Base-by-base conservation (phyloP, 176 grass and related monocot genomes). In the Phyllostachys edulis region DNA sequence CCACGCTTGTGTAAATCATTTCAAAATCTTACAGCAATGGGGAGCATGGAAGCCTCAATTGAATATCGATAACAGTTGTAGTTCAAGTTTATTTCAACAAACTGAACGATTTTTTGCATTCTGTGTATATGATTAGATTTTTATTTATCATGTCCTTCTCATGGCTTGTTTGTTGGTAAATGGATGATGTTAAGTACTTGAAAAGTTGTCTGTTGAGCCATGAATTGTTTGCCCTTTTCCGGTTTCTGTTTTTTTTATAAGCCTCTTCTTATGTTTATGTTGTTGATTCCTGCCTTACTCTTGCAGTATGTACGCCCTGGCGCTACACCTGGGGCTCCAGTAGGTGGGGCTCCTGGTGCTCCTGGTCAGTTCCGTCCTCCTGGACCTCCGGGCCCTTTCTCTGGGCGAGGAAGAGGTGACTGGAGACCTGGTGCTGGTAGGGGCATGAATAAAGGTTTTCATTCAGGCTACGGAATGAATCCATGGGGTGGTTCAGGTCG, bases 221-320 rank as follows among this genome's bases (percentile, higher is more conserved):
- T 67, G 49, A 73, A 59, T 4, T 6, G 5, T 74, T 87, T 67
- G 68, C 29, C 21, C 5, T 63, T 76, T 69, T 27, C 23, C 4
- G 0, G 2, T 49, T 38, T 12, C 37, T 49, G 7, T 18, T 59
- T 38, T 57, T 61, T 69, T 77, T 27, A 62, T 63, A 46, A 62
- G 45, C 26, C 17, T 79, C 10, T 70, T 32, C 72, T 83, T 75
- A 56, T 63, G n/a, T 52, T 69, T 40, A 18, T 74, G 61, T 71
- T 81, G 34, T 63, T 90, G 76, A 75, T 84, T 49, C 27, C 56
- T 69, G 20, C 75, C 36, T 84, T 60, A 85, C 52, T 83, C 50
- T 52, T 87, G 73, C 90, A 99, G 97, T 99, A 99, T 73, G 85
- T 99, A 85, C 89, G 97, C 45, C 90, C 97, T 85, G 93, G 96